These are phyloP conservation scores for Lentinula sp. DNA, from an alignment of 768 basidiomycete species.

Conservation along the genomic window DNA sequence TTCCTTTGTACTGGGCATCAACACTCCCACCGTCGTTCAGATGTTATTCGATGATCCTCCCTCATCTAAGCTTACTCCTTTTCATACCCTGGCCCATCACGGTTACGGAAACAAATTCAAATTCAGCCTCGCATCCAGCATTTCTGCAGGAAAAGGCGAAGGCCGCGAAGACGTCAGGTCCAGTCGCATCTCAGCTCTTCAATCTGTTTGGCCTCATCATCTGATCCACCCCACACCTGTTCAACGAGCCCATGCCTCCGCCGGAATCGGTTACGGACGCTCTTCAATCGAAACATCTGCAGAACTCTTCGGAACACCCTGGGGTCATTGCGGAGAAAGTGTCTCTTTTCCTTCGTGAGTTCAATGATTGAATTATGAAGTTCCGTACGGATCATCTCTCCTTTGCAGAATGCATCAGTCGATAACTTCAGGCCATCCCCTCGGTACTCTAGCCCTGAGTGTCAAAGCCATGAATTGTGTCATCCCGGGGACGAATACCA, in stretches of 20 bases:
- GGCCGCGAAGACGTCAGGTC: constrained; percentile 5
- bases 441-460: constrained; percentile 8
- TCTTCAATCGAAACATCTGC: constrained; percentile 6
- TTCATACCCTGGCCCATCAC: background rate
- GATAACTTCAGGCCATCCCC: background rate
- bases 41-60: background rate
- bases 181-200: background rate
- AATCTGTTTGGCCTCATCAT: constrained; percentile 3
- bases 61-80: background rate
- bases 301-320: constrained; percentile 10
- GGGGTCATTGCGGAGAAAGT: constrained; percentile 11
- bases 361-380: background rate
- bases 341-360: constrained; percentile 9
- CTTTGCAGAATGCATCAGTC: constrained; percentile 4
- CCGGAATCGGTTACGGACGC: background rate
- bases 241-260: constrained; percentile 5
- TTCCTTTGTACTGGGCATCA: constrained; percentile 2
- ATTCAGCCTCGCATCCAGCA: constrained; percentile 9
- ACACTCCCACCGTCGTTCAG: constrained; percentile 11
- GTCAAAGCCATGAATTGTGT: constrained; percentile 11
- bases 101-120: background rate
- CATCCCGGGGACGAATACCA: constrained; percentile 6
- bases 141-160: constrained; percentile 8
- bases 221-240: constrained; percentile 6
- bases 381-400: background rate